A percentile compares a stretch with the other conserved stretches of the same genome.
Conservation (phyloP, 1,139 yeast genomes). For the Arxiozyma telluris region DNA sequence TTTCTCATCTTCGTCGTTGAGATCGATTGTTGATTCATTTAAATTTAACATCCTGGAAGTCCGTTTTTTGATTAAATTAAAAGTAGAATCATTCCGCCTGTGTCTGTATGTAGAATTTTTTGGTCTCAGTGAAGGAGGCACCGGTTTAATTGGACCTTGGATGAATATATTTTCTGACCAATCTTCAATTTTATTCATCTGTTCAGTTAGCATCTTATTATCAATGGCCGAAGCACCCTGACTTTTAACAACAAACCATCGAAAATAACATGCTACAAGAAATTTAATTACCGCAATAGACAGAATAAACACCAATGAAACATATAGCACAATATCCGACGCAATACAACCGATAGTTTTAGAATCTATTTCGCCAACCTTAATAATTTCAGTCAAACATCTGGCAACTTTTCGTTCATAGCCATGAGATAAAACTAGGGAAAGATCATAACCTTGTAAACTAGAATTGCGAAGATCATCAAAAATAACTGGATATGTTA, state of each 20-base stretch:
- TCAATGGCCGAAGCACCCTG: constrained; percentile 72
- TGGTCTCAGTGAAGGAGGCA: constrained; percentile 35
- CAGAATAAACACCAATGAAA: constrained; percentile 75
- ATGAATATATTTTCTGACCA: constrained; percentile 58
- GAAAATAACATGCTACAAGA: constrained; percentile 77
- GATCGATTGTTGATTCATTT: constrained; percentile 10
- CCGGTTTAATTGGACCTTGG: constrained; percentile 49
- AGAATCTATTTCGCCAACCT: constrained; percentile 83
- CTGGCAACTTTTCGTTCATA: constrained; percentile 63
- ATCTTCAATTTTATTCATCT: constrained; percentile 58
- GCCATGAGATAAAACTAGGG: constrained; percentile 62
- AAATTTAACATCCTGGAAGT: constrained; percentile 20
- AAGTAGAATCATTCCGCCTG: constrained; percentile 11
- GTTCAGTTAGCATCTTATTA: constrained; percentile 43
- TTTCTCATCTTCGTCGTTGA: constrained; percentile 1
- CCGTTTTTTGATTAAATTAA: constrained; percentile 22
- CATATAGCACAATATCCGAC: constrained; percentile 68
- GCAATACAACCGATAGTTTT: constrained; percentile 96
- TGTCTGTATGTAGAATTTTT: constrained; percentile 4
- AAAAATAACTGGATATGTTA: constrained; percentile 65
- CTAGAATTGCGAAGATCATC: constrained; percentile 51
- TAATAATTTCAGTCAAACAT: constrained; percentile 79
- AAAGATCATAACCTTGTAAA: constrained; percentile 70
- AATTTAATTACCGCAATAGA: constrained; percentile 72
- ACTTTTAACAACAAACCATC: constrained; percentile 66